Conservation (phyloP, 768 basidiomycete genomes). For the Obba rivulosa region DNA sequence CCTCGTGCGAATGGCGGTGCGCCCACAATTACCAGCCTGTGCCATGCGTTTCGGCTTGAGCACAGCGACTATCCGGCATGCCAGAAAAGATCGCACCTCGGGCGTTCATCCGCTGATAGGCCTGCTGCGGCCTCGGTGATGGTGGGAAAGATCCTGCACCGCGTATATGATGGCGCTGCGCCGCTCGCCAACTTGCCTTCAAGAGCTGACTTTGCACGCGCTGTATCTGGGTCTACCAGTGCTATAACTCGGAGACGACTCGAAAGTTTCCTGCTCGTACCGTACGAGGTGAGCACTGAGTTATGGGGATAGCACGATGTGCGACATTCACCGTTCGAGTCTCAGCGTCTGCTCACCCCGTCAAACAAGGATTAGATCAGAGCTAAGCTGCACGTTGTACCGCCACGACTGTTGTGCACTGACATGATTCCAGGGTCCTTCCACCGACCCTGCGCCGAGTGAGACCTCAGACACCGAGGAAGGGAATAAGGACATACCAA, state of each 20-base stretch:
- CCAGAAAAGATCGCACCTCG: conserved; percentile 4
- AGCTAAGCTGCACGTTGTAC: not conserved
- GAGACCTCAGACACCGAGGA: no score
- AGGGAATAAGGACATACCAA: conserved; percentile 24
- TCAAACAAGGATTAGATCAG: not conserved
- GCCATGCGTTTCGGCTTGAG: not conserved
- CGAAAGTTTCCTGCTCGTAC: conserved; percentile 32
- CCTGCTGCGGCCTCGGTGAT: conserved; percentile 3
- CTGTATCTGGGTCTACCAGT: conserved; percentile 38
- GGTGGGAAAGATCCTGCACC: conserved; percentile 7
- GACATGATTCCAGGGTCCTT: conserved; percentile 32
- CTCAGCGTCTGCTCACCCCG: conserved; percentile 9
- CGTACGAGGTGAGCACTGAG: not conserved
- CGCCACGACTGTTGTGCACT: not conserved
- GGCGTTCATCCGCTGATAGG: not conserved
- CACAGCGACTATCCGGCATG: not conserved
- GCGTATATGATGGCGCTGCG: conserved; percentile 33
- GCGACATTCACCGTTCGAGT: conserved; percentile 17
- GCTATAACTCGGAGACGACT: conserved; percentile 42
- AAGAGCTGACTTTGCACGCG: conserved; percentile 33
- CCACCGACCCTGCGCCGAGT: conserved; percentile 19
- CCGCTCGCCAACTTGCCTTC: conserved; percentile 34
- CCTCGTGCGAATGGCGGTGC: conserved; percentile 38
- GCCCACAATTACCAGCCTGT: conserved; percentile 36
- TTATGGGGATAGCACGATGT: not conserved